Evolutionary conservation across 495 filamentous ascomycete genomes (phyloP).

Genomic region (Aspergillus ellipticus): DNA sequence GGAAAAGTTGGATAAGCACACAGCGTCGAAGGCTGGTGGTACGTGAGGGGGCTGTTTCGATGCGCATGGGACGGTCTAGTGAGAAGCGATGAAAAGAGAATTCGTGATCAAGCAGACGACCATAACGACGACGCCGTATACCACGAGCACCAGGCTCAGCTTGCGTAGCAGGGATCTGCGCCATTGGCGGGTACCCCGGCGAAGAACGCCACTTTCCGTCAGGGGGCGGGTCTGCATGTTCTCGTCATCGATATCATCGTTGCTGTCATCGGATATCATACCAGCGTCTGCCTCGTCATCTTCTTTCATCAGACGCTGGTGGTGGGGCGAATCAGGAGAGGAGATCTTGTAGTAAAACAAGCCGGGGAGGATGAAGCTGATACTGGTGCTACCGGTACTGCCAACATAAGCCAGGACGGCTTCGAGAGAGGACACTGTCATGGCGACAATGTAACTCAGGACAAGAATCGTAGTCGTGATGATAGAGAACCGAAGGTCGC

Average conservation of each 20-base stretch:
- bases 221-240: conserved; percentile 33
- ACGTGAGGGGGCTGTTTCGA: neutral
- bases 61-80: no score
- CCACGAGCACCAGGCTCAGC: conserved; percentile 67
- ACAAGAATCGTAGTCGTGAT: conserved; percentile 85
- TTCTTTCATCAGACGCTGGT: conserved; percentile 81
- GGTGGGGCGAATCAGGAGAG: conserved; percentile 74
- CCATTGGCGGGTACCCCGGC: conserved; percentile 53
- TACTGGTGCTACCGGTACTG: conserved; percentile 86
- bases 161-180: conserved; percentile 60
- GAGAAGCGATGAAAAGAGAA: conserved; percentile 62
- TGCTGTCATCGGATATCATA: conserved; percentile 41
- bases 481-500: conserved; percentile 82
- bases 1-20: neutral
- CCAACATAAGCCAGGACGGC: conserved; percentile 93
- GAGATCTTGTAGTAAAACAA: conserved; percentile 98
- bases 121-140: conserved; percentile 89
- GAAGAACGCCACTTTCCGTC: conserved; percentile 44
- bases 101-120: conserved; percentile 81
- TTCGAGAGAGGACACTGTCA: conserved; percentile 85
- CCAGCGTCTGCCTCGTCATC: conserved; percentile 65
- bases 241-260: conserved; percentile 37
- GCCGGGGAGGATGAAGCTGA: conserved; percentile 94
- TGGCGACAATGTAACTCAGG: conserved; percentile 78
- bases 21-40: no score